Percentiles rank a stretch among this genome's conserved stretches.
phyloP scores from a whole-genome alignment of 805 yeast genomes.

The Wickerhamiella kurtzmanii region DNA sequence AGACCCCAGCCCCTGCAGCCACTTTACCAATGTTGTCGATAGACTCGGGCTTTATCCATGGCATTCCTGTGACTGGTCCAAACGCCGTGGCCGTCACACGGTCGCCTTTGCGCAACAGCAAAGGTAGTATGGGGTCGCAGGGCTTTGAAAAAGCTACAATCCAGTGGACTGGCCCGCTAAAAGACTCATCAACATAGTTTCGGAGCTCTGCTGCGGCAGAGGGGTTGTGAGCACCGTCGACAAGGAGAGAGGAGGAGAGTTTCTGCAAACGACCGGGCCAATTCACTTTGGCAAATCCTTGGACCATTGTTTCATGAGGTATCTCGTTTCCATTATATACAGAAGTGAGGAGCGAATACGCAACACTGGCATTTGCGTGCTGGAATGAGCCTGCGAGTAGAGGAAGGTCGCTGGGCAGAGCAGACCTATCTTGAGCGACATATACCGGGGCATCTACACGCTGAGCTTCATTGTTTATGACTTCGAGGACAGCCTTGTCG shows the following conservation, averaged over 20 bases:
- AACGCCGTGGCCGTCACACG: constrained; percentile 50
- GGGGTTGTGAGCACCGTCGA: constrained; percentile 92
- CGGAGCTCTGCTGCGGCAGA: constrained; percentile 68
- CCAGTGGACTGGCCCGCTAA: constrained; percentile 34
- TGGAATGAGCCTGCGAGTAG: constrained; percentile 62
- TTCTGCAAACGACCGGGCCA: constrained; percentile 88
- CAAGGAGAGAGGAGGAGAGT: constrained; percentile 31
- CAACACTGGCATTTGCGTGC: constrained; percentile 42
- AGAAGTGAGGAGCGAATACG: constrained; percentile 1
- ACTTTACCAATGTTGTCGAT: constrained; percentile 24
- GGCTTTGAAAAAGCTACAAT: constrained; percentile 68
- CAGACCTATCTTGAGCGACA: constrained; percentile 3
- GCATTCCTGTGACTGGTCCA: constrained; percentile 73
- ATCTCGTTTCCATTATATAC: constrained; percentile 7
- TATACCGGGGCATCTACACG: constrained; percentile 4
- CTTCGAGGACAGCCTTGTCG: constrained; percentile 32
- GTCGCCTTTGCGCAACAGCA: constrained; percentile 40
- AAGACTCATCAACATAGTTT: constrained; percentile 32
- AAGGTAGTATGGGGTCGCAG: constrained; percentile 36
- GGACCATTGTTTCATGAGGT: not conserved
- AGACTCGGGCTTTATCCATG: constrained; percentile 60
- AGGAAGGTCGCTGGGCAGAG: constrained; percentile 34
- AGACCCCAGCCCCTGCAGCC: constrained; percentile 3
- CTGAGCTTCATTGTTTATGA: constrained; percentile 6
- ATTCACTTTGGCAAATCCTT: constrained; percentile 40